These are phyloP conservation scores for Colletotrichum horii DNA, from an alignment of 2,329 filamentous ascomycete genomes.

Conservation along the genomic window DNA sequence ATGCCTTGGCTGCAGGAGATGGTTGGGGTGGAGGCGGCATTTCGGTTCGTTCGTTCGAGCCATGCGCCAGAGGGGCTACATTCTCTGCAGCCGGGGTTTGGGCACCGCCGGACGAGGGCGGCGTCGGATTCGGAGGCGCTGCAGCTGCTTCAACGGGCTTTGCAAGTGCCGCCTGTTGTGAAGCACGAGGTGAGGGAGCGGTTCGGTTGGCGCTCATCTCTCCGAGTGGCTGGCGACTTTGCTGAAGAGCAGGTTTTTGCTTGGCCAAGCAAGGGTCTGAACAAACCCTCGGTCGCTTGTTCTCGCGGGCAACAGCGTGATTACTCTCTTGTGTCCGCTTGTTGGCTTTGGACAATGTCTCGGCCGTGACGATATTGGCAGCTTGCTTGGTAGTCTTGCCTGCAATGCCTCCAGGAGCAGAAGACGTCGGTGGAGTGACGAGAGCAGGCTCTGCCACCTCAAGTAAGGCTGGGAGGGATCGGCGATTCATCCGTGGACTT, in stretches of 20 bases:
- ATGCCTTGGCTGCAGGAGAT: neutral
- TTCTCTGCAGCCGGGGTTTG: neutral
- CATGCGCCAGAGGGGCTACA: neutral
- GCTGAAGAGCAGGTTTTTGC: neutral
- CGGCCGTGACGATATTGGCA: neutral
- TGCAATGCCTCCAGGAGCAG: neutral
- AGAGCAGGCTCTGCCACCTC: neutral
- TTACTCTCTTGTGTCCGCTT: neutral
- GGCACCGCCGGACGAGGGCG: neutral
- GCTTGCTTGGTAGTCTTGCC: neutral
- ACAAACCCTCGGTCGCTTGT: neutral
- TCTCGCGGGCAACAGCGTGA: neutral
- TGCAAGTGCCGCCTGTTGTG: neutral
- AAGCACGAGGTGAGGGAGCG: neutral
- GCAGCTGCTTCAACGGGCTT: neutral
- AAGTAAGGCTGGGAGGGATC: neutral
- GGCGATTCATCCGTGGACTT: neutral
- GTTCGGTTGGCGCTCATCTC: slow-evolving; percentile 27
- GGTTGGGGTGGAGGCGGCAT: neutral
- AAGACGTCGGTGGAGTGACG: slow-evolving; percentile 20
- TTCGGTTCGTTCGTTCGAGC: neutral
- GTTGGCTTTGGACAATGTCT: neutral
- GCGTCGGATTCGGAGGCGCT: neutral
- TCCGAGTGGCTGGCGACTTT: slow-evolving; percentile 25
- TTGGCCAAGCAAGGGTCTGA: neutral